phyloP scores from a whole-genome alignment of 768 basidiomycete genomes.

The Leccinum disarticulatum region DNA sequence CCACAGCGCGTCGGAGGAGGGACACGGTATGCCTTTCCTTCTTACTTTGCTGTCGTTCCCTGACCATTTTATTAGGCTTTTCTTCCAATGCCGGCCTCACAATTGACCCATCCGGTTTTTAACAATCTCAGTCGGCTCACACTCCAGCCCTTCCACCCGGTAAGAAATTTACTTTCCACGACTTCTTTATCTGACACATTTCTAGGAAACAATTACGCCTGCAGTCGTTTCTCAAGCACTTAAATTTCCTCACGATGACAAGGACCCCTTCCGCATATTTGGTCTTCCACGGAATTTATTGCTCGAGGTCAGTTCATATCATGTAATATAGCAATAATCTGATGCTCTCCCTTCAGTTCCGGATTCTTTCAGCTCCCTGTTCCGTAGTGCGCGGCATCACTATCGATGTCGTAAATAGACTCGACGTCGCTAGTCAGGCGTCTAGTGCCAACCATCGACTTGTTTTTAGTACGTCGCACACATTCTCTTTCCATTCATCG shows the following conservation, averaged over 20 bases:
- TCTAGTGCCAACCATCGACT: conserved; percentile 55
- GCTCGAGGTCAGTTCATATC: conserved; percentile 58
- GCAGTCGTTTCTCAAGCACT: conserved; percentile 45
- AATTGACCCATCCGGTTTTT: conserved; percentile 43
- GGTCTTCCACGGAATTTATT: conserved; percentile 71
- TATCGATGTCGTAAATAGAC: conserved; percentile 46
- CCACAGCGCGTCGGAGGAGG: conserved; percentile 24
- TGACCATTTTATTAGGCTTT: conserved; percentile 38
- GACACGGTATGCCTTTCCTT: conserved; percentile 18
- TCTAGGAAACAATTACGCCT: conserved; percentile 33
- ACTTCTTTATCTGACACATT: neutral
- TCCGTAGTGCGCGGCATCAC: conserved; percentile 74
- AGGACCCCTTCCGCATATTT: conserved; percentile 58
- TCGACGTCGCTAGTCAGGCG: conserved; percentile 50
- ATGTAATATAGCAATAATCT: neutral
- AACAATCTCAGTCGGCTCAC: conserved; percentile 35
- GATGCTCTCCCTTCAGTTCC: conserved; percentile 45
- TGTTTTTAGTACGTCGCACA: conserved; percentile 58
- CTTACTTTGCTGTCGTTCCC: neutral
- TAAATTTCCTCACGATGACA: conserved; percentile 43
- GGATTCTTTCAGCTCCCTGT: conserved; percentile 66
- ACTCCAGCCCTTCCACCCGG: conserved; percentile 45
- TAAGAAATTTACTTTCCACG: conserved; percentile 22
- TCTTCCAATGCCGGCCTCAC: conserved; percentile 38
- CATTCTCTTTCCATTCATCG: neutral